These are phyloP conservation scores for Rhodotorula glutinis DNA, from an alignment of 1,284 basidiomycete species.

Conservation along the genomic window DNA sequence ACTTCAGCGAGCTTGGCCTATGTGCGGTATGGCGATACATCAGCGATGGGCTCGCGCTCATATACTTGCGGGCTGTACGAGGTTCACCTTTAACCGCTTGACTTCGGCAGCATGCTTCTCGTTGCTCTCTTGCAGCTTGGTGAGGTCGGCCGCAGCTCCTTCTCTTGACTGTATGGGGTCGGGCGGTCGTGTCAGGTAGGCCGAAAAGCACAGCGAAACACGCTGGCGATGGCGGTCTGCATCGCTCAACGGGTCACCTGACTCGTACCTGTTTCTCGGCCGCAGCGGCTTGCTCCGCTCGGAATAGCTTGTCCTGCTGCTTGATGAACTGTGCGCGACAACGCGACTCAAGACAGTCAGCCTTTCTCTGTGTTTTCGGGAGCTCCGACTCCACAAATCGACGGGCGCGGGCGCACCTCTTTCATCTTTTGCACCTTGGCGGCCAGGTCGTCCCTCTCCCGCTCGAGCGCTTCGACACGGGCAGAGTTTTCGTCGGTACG, in stretches of 20 bases:
- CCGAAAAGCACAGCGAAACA: too few species aligned
- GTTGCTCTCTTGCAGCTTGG: slow-evolving; percentile 65
- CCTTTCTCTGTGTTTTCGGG: too few species aligned
- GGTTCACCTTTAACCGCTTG: slow-evolving; percentile 59
- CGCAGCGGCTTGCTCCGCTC: slow-evolving; percentile 53
- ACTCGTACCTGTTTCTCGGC: not conserved
- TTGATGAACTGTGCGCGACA: slow-evolving; percentile 69
- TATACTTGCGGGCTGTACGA: too few species aligned
- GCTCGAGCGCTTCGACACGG: slow-evolving; percentile 69
- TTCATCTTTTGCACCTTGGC: slow-evolving; percentile 80
- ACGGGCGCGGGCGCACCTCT: slow-evolving; percentile 53
- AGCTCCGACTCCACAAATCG: too few species aligned
- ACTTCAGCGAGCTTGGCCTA: slow-evolving; percentile 53
- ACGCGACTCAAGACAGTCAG: slow-evolving; percentile 10
- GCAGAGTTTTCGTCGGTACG: slow-evolving; percentile 69
- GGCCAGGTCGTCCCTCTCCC: slow-evolving; percentile 67
- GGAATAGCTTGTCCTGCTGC: slow-evolving; percentile 78
- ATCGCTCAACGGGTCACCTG: too few species aligned
- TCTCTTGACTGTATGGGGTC: too few species aligned
- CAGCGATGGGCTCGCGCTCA: too few species aligned
- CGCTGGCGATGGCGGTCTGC: too few species aligned
- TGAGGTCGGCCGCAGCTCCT: too few species aligned
- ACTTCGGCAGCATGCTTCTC: slow-evolving; percentile 68
- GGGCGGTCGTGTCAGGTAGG: too few species aligned
- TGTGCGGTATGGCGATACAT: not conserved